Evolutionary conservation across 2,329 filamentous ascomycete species (phyloP), one percentile per base, ranked within the genome.

Genomic region (Simplicillium sp.): DNA sequence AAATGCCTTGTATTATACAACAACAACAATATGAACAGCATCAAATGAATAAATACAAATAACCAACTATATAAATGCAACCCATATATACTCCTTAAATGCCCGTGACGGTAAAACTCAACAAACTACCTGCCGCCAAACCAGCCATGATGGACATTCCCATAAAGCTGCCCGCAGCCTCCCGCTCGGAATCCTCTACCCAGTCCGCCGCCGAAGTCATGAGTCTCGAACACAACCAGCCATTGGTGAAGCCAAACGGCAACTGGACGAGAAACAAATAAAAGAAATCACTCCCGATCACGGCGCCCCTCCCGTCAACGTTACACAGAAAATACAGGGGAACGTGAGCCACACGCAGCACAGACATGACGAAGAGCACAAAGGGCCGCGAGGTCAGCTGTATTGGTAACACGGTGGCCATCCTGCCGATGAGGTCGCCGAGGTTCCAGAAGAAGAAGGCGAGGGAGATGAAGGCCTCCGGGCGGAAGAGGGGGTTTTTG

Each of bases 141-240:
- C 92, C 92, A 5, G 76, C 78, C 14, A 96, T 86, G n/a, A 97
- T 75, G 59, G 83, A 87, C 47, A 96, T 61, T 3, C 85, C 84
- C 92, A 98, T 97, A 59, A 97, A 97, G 1, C 84, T 87, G 36
- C 90, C 92, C 0, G 88, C 82, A 6, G 87, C 89, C 65, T 95
- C 88, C 29, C 84, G 73, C 66, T 98, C 90, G 9, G 82, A 79
- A 2, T 82, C 77, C 4, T 82, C 81, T 1, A 97, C 89, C 76
- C 81, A 90, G 49, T 85, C 79, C 1, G 75, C 77, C 1, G 88
- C 83, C 1, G 84, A 84, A 77, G 97, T 94, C 89, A 98, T 97
- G 59, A 84, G 87, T 50, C 76, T 84, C 42, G 84, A 87, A 25
- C 85, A 84, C 12, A 98, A 61, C 71, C 84, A 97, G 1, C 92